Percentiles rank a stretch among this genome's conserved stretches.
phyloP scores from a whole-genome alignment of 2,329 filamentous ascomycete species.

The Hypoxylon sp. region DNA sequence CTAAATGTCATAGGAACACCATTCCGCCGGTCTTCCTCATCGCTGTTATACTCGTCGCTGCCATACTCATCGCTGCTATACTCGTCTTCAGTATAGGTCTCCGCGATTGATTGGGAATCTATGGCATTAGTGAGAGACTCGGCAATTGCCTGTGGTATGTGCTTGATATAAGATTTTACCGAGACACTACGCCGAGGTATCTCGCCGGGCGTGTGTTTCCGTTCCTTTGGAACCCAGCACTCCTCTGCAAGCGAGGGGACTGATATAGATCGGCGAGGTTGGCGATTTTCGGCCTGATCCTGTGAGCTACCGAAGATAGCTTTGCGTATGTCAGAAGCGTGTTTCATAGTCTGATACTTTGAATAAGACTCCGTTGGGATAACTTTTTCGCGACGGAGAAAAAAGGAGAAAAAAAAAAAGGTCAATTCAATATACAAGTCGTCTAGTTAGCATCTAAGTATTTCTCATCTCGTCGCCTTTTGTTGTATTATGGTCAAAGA shows the following conservation, averaged over 20 bases:
- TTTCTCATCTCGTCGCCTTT: too few relatives aligned
- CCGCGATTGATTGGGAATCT: not conserved
- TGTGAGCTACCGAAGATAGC: not conserved
- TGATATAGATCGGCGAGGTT: not conserved
- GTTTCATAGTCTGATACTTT: too few relatives aligned
- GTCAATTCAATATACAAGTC: too few relatives aligned
- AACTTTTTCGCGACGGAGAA: too few relatives aligned
- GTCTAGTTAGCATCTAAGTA: too few relatives aligned
- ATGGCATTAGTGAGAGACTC: not conserved
- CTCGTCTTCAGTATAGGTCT: not conserved
- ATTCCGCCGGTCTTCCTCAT: conserved; percentile 19
- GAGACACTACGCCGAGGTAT: not conserved
- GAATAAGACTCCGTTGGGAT: too few relatives aligned
- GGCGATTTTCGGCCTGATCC: not conserved
- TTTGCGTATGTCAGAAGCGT: too few relatives aligned
- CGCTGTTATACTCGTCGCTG: conserved; percentile 25
- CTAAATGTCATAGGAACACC: conserved; percentile 7
- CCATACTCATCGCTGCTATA: too few relatives aligned
- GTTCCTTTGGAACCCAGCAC: not conserved
- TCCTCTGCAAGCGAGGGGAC: not conserved
- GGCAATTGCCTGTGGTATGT: not conserved
- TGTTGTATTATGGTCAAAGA: too few relatives aligned
- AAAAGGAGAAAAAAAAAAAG: too few relatives aligned
- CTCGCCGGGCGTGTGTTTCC: not conserved
- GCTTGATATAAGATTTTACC: conserved; percentile 2